Evolutionary conservation across 176 grass and related monocot species (phyloP).

Genomic region (Raddia guianensis): DNA sequence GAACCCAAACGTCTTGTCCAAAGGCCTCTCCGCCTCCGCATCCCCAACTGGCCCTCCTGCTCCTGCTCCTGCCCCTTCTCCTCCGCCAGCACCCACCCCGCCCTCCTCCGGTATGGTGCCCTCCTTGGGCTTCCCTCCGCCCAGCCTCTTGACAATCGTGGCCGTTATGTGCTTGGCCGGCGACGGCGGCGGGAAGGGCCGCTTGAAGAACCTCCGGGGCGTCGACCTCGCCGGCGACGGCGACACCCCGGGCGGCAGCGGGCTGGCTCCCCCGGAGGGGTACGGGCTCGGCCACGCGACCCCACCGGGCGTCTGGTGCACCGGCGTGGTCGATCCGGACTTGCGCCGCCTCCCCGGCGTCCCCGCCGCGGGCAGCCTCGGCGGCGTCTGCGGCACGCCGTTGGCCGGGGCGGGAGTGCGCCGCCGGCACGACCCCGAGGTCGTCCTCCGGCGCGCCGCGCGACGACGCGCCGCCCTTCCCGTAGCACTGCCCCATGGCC

Average conservation of each 20-base stretch:
- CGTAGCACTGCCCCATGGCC: slow-evolving; percentile 91
- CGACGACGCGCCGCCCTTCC: slow-evolving; percentile 59
- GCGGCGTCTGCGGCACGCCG: slow-evolving; percentile 48
- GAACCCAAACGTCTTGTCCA: slow-evolving; percentile 94
- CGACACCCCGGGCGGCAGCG: slow-evolving; percentile 73
- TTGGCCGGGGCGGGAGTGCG: slow-evolving; percentile 38
- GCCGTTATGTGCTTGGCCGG: slow-evolving; percentile 94
- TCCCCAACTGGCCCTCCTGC: slow-evolving; percentile 29
- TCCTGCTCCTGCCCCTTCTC: background rate
- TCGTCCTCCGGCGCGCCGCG: slow-evolving; percentile 35
- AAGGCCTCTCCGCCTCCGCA: slow-evolving; percentile 65
- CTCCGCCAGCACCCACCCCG: slow-evolving; percentile 17
- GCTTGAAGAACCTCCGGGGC: slow-evolving; percentile 83
- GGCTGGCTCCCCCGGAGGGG: slow-evolving; percentile 55
- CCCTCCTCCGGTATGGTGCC: slow-evolving; percentile 81
- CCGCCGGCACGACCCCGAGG: background rate
- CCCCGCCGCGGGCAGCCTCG: background rate
- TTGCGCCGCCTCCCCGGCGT: slow-evolving; percentile 45
- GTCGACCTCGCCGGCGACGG: slow-evolving; percentile 89
- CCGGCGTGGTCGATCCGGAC: slow-evolving; percentile 53
- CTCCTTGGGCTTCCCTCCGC: slow-evolving; percentile 68
- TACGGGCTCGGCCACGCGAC: slow-evolving; percentile 79
- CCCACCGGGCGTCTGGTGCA: slow-evolving; percentile 44
- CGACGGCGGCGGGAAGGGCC: slow-evolving; percentile 92
- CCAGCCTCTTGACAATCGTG: slow-evolving; percentile 77